A percentile compares a stretch with the other conserved stretches of the same genome.
These are phyloP conservation scores for Vitis hybrid DNA, from an alignment of 177 flowering plant species.

Conservation along the genomic window DNA sequence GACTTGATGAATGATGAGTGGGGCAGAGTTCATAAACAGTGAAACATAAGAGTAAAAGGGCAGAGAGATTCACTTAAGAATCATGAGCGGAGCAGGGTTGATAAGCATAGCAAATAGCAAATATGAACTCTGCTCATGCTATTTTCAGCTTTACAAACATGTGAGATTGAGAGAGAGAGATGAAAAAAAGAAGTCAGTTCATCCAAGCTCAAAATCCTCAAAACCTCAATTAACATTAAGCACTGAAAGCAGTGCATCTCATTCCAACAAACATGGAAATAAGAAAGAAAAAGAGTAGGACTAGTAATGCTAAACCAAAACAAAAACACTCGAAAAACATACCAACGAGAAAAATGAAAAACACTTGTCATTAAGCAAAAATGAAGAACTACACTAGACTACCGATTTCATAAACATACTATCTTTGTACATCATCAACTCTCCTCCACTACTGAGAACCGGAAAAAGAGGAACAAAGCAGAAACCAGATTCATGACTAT, in stretches of 20 bases:
- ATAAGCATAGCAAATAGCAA: too few relatives aligned
- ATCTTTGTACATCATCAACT: conserved; percentile 26
- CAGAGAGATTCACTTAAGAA: not conserved
- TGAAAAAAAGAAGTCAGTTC: too few relatives aligned
- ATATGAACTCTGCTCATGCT: not conserved
- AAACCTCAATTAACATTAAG: too few relatives aligned
- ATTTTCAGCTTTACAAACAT: too few relatives aligned
- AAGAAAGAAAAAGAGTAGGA: not conserved
- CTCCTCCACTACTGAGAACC: conserved; percentile 1
- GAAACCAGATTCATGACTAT: too few relatives aligned
- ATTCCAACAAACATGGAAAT: too few relatives aligned
- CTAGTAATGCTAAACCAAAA: not conserved
- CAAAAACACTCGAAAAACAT: not conserved
- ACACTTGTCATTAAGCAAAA: not conserved
- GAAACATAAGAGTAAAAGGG: too few relatives aligned
- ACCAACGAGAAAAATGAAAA: not conserved
- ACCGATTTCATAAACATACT: conserved; percentile 13
- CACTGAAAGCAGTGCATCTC: too few relatives aligned
- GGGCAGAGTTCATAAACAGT: not conserved
- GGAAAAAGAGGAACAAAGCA: conserved; percentile 3
- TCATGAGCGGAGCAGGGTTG: not conserved
- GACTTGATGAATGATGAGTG: not conserved
- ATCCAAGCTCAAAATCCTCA: too few relatives aligned
- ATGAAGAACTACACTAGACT: conserved; percentile 11
- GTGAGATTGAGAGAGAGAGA: too few relatives aligned